Evolutionary conservation across 805 yeast genomes (phyloP).

Genomic region (Ogataea neopini): DNA sequence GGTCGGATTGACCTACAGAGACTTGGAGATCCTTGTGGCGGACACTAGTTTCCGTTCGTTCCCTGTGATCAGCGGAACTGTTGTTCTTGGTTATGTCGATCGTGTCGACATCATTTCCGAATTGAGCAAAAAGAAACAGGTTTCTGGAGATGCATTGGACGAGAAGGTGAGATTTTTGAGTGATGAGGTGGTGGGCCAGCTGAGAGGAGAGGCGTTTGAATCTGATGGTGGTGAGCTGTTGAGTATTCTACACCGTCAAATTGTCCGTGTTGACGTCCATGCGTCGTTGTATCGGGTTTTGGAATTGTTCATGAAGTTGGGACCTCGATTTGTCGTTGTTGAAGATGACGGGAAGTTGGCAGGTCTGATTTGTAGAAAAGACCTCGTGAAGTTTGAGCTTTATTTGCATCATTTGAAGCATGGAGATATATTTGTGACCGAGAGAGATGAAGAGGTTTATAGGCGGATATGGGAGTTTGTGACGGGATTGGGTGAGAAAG

Average conservation of each 20-base stretch:
- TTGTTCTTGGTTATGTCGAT: constrained; percentile 47
- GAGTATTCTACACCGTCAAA: constrained; percentile 48
- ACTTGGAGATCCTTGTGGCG: constrained; percentile 36
- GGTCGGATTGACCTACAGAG: constrained; percentile 35
- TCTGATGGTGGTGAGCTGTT: background rate
- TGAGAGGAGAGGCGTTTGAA: constrained; percentile 1
- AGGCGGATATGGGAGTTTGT: constrained; percentile 23
- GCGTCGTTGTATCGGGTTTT: constrained; percentile 61
- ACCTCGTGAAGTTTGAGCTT: constrained; percentile 63
- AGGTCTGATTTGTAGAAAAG: constrained; percentile 87
- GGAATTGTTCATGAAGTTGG: constrained; percentile 72
- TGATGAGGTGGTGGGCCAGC: constrained; percentile 7
- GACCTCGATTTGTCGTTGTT: constrained; percentile 74
- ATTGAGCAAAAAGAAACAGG: constrained; percentile 20
- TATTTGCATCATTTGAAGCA: constrained; percentile 32
- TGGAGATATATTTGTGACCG: constrained; percentile 29
- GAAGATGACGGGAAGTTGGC: constrained; percentile 59
- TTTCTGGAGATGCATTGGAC: constrained; percentile 6
- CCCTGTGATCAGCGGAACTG: constrained; percentile 50
- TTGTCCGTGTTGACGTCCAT: constrained; percentile 55
- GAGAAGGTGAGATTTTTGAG: constrained; percentile 18
- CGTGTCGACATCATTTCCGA: constrained; percentile 42
- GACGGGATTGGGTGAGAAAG: constrained; percentile 11
- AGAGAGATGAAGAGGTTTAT: constrained; percentile 24
- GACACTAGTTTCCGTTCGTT: constrained; percentile 46